Conservation (phyloP, 306 rosid genomes). For the Prinsepia uniflora region DNA sequence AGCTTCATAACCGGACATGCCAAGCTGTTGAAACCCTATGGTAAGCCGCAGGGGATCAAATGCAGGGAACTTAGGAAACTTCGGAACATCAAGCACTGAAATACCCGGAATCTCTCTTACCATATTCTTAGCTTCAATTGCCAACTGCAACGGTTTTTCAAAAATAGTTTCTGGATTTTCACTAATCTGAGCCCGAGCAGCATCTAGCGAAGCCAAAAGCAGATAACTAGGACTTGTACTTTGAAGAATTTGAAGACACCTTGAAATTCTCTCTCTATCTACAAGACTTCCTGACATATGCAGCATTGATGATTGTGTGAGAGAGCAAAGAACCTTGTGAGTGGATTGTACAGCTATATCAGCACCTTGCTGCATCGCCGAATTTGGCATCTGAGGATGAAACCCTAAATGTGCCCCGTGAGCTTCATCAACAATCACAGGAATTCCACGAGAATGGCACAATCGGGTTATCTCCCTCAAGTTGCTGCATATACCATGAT, state of each 20-base stretch:
- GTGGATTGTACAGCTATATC: conserved; percentile 74
- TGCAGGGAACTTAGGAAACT: conserved; percentile 42
- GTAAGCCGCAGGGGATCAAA: conserved; percentile 77
- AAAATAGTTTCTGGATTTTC: conserved; percentile 52
- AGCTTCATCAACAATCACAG: conserved; percentile 89
- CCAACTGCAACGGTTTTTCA: conserved; percentile 49
- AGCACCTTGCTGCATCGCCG: conserved; percentile 78
- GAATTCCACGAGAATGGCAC: conserved; percentile 71
- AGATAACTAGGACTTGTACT: conserved; percentile 84
- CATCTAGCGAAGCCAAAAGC: conserved; percentile 86
- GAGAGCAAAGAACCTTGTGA: conserved; percentile 81
- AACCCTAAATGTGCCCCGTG: conserved; percentile 91
- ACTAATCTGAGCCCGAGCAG: conserved; percentile 81
- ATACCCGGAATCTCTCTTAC: conserved; percentile 47
- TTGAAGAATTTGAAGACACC: conserved; percentile 86
- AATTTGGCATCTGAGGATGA: conserved; percentile 61
- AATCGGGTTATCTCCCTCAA: conserved; percentile 52
- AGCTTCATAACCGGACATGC: conserved; percentile 78
- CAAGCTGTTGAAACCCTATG: conserved; percentile 63
- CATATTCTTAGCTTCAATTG: conserved; percentile 40
- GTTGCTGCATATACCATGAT: conserved; percentile 78
- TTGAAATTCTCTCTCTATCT: conserved; percentile 52
- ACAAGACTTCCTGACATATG: conserved; percentile 67
- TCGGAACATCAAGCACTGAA: conserved; percentile 48
- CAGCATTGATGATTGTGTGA: conserved; percentile 85